phyloP scores from a whole-genome alignment of 2,329 filamentous ascomycete genomes.

The Epichloe gansuensis region DNA sequence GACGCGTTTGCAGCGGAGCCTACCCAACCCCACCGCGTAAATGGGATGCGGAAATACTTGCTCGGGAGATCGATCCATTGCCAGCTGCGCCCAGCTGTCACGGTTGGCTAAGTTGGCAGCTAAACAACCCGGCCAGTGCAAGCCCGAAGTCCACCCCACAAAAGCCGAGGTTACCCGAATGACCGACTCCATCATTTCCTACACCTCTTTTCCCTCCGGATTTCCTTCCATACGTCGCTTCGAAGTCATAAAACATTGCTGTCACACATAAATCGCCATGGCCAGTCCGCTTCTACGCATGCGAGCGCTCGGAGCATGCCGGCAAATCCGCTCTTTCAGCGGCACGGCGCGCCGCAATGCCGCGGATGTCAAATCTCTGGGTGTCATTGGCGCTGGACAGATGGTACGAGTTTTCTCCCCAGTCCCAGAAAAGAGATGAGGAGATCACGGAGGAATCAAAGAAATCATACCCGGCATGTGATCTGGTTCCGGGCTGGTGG shows the following conservation, averaged over 20 bases:
- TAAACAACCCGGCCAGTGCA: neutral
- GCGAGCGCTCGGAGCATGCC: constrained; percentile 21
- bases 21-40: constrained; percentile 3
- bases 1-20: constrained; percentile 11
- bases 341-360: constrained; percentile 46
- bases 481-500: neutral
- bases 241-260: neutral
- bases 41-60: neutral
- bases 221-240: neutral
- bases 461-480: neutral
- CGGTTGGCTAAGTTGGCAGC: neutral
- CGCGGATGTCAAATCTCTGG: constrained; percentile 71
- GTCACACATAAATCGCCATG: constrained; percentile 20
- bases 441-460: neutral
- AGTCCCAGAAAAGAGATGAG: constrained; percentile 1
- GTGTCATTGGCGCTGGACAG: constrained; percentile 88
- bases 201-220: constrained; percentile 2
- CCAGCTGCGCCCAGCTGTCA: too few relatives aligned
- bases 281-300: constrained; percentile 25
- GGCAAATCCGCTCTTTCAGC: constrained; percentile 51
- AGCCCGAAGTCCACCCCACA: constrained; percentile 6
- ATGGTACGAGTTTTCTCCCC: constrained; percentile 51
- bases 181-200: constrained; percentile 7
- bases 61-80: too few relatives aligned
- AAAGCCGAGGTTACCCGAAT: constrained; percentile 32